Conservation (phyloP, 768 basidiomycete genomes). For the Cystobasidium ongulense region DNA sequence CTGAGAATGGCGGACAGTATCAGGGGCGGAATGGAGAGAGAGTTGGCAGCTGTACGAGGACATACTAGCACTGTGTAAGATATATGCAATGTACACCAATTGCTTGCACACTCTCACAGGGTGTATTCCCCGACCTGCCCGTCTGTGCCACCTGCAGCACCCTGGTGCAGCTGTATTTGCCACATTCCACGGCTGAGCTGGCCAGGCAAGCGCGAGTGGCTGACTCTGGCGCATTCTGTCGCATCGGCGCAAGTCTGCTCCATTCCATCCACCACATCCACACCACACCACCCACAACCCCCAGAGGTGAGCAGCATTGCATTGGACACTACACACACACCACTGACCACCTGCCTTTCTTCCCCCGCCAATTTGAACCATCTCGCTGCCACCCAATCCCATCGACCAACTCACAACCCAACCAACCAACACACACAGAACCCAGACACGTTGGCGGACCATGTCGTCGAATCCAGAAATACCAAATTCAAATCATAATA, state of each 20-base stretch:
- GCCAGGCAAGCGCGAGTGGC: background rate
- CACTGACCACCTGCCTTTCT: background rate
- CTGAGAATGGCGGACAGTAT: no score
- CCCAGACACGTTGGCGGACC: constrained; percentile 26
- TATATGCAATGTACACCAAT: background rate
- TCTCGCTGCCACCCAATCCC: background rate
- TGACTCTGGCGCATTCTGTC: background rate
- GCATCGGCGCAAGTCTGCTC: background rate
- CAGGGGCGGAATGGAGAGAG: no score
- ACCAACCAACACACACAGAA: background rate
- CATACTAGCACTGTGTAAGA: background rate
- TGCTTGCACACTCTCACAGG: no score
- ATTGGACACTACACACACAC: background rate
- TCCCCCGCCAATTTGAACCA: background rate
- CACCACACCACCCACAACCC: background rate
- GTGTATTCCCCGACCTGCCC: background rate
- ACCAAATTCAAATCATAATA: constrained; percentile 8
- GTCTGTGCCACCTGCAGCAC: background rate
- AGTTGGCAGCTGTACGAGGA: background rate
- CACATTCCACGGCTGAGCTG: background rate
- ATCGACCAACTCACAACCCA: background rate
- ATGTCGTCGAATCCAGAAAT: constrained; percentile 1
- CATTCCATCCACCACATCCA: background rate
- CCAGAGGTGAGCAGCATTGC: background rate
- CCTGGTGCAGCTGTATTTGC: background rate